A percentile compares a stretch with the other conserved stretches of the same genome.
Evolutionary conservation across 176 grass and related monocot genomes (phyloP).

Genomic region (Carex parvula): DNA sequence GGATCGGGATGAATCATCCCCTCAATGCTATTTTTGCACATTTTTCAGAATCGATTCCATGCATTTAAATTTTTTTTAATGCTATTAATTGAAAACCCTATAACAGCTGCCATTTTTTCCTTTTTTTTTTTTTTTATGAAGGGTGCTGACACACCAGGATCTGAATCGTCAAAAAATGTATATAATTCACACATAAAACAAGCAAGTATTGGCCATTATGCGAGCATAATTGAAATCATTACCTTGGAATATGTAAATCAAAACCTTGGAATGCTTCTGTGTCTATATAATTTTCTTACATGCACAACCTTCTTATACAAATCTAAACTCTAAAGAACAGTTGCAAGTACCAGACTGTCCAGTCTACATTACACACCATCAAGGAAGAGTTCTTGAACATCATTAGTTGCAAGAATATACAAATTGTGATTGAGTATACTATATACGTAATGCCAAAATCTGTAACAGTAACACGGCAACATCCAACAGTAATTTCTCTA

Average conservation of each 20-base stretch:
- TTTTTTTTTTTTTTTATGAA: too few relatives aligned
- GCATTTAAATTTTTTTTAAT: too few relatives aligned
- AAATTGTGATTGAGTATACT: background rate
- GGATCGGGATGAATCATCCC: too few relatives aligned
- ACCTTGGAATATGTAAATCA: background rate
- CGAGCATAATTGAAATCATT: background rate
- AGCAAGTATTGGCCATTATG: background rate
- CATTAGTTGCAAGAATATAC: background rate
- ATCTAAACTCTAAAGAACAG: background rate
- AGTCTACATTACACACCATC: conserved; percentile 5
- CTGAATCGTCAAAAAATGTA: too few relatives aligned
- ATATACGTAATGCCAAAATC: conserved; percentile 6
- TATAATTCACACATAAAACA: background rate
- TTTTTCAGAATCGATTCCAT: too few relatives aligned
- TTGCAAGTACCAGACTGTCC: background rate
- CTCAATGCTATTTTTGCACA: too few relatives aligned
- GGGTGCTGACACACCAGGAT: too few relatives aligned
- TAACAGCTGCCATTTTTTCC: too few relatives aligned
- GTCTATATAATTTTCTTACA: background rate
- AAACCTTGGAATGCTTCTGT: background rate
- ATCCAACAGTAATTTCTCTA: conserved; percentile 24
- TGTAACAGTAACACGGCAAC: background rate
- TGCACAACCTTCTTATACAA: background rate
- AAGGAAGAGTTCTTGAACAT: background rate
- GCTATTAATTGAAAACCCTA: too few relatives aligned